Base-by-base conservation (phyloP, 2,329 filamentous ascomycete species). In the Corinectria fuckeliana region DNA sequence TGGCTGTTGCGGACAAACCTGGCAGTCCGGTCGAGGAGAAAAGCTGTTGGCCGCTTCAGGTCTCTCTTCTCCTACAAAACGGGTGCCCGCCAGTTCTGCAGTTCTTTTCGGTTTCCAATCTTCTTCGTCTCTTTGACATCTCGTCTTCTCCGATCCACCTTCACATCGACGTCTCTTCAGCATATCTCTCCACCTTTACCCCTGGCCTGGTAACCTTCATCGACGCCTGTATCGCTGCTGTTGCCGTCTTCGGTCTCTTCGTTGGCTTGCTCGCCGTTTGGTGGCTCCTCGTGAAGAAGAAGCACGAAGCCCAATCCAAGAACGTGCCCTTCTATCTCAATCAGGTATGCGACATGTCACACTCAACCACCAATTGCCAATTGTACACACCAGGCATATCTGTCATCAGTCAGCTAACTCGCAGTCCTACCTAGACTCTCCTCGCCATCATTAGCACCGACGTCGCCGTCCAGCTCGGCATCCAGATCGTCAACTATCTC, bases 271-370 rank as follows among this genome's bases (percentile, higher is more conserved):
- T 88, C 44, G 92, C 94, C 26, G 79, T 96, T 39, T 94, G 89
- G 87, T 91, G 91, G 81, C 81, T 98, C 51, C 75, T 93, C 55
- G 87, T 83, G 67, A 91, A 86, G 76, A 89, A 88, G 71, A 83
- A 86, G 34, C 60, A 70, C 20, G 72, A 87, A 52, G 84, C 86
- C 1, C 85, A 94, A 16, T 80, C 85, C 65, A 96, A 92, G 82
- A 91, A 96, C 75, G 92, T 91, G 88, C 92, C 95, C 74, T 98
- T 98, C 76, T 97, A 92, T 82, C 81, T 88, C 10, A 99, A 99
- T 78, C 83, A 97, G 85, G 92, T 95, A 81, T 25, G n/a, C n/a
- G n/a, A n/a, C n/a, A n/a, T n/a, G 44, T 5, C 11, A 7, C 14
- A 21, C 6, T n/a, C 9, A 5, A 2, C 21, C 8, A 6, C 10